These are phyloP conservation scores for Erysiphe neolycopersici DNA, from an alignment of 2,329 filamentous ascomycete genomes.

Conservation along the genomic window DNA sequence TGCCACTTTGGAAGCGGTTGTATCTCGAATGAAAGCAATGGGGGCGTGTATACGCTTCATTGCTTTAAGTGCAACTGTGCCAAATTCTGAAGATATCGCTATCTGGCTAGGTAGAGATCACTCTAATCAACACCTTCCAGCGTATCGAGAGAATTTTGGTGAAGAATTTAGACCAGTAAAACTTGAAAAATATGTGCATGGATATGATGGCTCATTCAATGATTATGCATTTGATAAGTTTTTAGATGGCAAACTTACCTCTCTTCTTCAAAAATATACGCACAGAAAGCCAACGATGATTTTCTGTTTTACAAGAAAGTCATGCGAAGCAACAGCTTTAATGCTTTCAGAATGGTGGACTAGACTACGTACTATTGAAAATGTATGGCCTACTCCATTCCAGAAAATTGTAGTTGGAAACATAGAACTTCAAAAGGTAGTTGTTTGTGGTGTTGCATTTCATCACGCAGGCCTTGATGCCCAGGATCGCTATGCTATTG, in stretches of 20 bases:
- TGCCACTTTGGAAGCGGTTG: conserved; percentile 57
- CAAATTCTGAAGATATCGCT: conserved; percentile 58
- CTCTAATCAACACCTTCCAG: conserved; percentile 31
- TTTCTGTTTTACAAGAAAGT: conserved; percentile 56
- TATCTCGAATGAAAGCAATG: conserved; percentile 67
- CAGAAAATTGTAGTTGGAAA: conserved; percentile 24
- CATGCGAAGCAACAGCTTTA: conserved; percentile 39
- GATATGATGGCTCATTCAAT: conserved; percentile 34
- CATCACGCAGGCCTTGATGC: conserved; percentile 53
- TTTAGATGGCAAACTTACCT: conserved; percentile 36
- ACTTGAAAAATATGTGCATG: conserved; percentile 50
- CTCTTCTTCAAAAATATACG: conserved; percentile 38
- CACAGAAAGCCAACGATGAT: conserved; percentile 53
- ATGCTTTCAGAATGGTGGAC: conserved; percentile 40
- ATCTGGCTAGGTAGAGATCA: conserved; percentile 47
- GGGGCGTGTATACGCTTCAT: conserved; percentile 52
- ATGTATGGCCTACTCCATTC: conserved; percentile 35
- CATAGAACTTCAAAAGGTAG: conserved; percentile 27
- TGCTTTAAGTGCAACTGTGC: conserved; percentile 59
- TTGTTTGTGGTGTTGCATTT: conserved; percentile 39
- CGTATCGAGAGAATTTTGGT: conserved; percentile 41
- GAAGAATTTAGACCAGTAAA: conserved; percentile 60
- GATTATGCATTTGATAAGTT: conserved; percentile 53
- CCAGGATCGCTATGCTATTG: conserved; percentile 36
- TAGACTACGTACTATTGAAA: conserved; percentile 21